Conservation (phyloP, 768 basidiomycete genomes). For the Agrocybe pediades region DNA sequence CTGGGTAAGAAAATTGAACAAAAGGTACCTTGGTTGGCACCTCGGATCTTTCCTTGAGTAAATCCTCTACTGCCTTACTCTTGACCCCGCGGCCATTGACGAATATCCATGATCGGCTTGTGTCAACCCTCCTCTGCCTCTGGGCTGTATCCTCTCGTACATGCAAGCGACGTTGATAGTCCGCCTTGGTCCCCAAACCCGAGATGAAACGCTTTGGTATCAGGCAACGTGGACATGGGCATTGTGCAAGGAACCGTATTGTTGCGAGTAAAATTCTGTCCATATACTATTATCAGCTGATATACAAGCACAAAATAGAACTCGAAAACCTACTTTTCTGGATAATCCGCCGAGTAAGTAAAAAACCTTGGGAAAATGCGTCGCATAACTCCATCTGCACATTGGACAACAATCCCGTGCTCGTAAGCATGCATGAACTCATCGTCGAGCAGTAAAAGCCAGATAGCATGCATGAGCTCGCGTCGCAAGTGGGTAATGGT, state of each 20-base stretch:
- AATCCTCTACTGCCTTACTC: slow-evolving; percentile 17
- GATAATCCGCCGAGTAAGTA: slow-evolving; percentile 37
- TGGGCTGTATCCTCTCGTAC: slow-evolving; percentile 6
- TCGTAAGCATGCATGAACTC: slow-evolving; percentile 23
- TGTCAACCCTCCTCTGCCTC: slow-evolving; percentile 9
- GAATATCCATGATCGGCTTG: slow-evolving; percentile 25
- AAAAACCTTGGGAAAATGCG: slow-evolving; percentile 32
- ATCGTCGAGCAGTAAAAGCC: slow-evolving; percentile 20
- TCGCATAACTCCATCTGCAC: slow-evolving; percentile 29
- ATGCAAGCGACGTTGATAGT: slow-evolving; percentile 5
- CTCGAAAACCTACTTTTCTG: slow-evolving; percentile 34
- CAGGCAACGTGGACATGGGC: slow-evolving; percentile 11
- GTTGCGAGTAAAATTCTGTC: slow-evolving; percentile 10
- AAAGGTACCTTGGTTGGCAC: slow-evolving; percentile 27
- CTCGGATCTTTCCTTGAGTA: slow-evolving; percentile 18
- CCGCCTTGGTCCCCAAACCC: slow-evolving; percentile 21
- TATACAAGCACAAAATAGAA: too few relatives aligned
- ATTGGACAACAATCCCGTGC: slow-evolving; percentile 30
- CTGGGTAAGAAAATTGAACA: too few relatives aligned
- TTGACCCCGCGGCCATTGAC: slow-evolving; percentile 17
- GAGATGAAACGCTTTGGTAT: slow-evolving; percentile 15
- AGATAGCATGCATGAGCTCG: slow-evolving; percentile 35
- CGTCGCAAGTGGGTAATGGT: slow-evolving; percentile 27
- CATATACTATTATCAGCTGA: too few relatives aligned
- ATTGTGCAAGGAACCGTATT: slow-evolving; percentile 2